Conservation (phyloP, 1,139 yeast genomes). For the Sugiyamaella pinicola region DNA sequence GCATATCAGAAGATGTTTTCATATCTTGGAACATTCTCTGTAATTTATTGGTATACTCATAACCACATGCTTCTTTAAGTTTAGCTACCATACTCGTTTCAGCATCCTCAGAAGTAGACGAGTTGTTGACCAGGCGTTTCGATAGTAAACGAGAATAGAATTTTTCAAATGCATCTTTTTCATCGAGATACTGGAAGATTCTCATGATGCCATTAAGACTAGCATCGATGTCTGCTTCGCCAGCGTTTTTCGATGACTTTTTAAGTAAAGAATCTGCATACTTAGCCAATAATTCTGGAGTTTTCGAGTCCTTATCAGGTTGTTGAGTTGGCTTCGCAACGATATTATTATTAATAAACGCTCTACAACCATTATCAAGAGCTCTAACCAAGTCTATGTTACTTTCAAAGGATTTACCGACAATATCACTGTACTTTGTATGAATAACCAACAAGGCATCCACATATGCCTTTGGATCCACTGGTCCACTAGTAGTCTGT, state of each 20-base stretch:
- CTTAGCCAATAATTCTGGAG: constrained; percentile 90
- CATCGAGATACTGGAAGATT: constrained; percentile 84
- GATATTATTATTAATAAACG: constrained; percentile 78
- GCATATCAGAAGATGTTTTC: constrained; percentile 80
- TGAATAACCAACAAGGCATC: constrained; percentile 75
- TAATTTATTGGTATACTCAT: constrained; percentile 90
- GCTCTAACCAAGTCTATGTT: constrained; percentile 84
- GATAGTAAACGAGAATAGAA: constrained; percentile 89
- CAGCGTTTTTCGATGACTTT: constrained; percentile 71
- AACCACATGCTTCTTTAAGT: constrained; percentile 85
- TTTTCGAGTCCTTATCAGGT: constrained; percentile 53
- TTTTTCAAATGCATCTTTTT: constrained; percentile 93
- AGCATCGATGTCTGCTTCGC: constrained; percentile 66
- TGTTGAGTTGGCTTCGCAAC: constrained; percentile 65
- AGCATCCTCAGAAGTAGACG: constrained; percentile 78
- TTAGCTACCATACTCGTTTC: constrained; percentile 87
- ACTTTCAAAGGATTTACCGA: constrained; percentile 66
- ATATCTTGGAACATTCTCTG: constrained; percentile 97
- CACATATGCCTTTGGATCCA: constrained; percentile 80
- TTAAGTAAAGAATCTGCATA: constrained; percentile 84
- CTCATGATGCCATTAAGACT: constrained; percentile 78
- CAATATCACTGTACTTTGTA: constrained; percentile 65
- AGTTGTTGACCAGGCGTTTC: constrained; percentile 81
- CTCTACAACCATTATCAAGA: constrained; percentile 84
- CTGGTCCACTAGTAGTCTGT: constrained; percentile 45